Evolutionary conservation across 768 basidiomycete species (phyloP), one percentile per base, ranked within the genome.

Genomic region (Naematelia aurantialba): DNA sequence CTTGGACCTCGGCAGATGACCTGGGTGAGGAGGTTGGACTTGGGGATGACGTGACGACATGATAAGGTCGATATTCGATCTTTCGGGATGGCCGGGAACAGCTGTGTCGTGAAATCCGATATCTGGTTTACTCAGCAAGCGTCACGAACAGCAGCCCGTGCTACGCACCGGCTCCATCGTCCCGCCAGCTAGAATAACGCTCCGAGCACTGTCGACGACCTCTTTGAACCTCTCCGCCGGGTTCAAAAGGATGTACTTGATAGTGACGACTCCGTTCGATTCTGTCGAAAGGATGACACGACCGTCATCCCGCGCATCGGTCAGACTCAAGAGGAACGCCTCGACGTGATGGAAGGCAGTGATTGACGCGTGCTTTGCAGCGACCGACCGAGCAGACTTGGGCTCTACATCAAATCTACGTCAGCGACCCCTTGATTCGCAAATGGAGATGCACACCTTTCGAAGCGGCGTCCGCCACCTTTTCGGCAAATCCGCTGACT

Each of bases 81-180:
- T 0, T 78, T 42, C 1, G 85, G 79, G 1, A 94, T 70, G 61
- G 82, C 79, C 0, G 85, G 80, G 66, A 99, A 90, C 4, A 98
- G 80, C 66, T 97, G 92, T 52, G 81, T 81, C 21, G 85, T 79
- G 14, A 97, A 84, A 74, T 96, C 92, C n/a, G 87, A 85, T 51
- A 94, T 88, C 92, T 96, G 34, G 44, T 22, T n/a, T 19, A 26
- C 22, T 56, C n/a, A n/a, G n/a, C n/a, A n/a, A n/a, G n/a, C n/a
- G n/a, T n/a, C n/a, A n/a, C n/a, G n/a, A n/a, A n/a, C 21, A 27
- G 44, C 1, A n/a, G n/a, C n/a, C n/a, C n/a, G n/a, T n/a, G n/a
- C n/a, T n/a, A 78, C 81, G 53, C 55, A 96, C 91, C n/a, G 94
- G 94, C 5, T 91, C 91, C 96, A 99, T 97, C 0, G 94, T 99